Evolutionary conservation across 2,329 filamentous ascomycete species (phyloP), one percentile per base, ranked within the genome.

Genomic region (Penicillium sp.): DNA sequence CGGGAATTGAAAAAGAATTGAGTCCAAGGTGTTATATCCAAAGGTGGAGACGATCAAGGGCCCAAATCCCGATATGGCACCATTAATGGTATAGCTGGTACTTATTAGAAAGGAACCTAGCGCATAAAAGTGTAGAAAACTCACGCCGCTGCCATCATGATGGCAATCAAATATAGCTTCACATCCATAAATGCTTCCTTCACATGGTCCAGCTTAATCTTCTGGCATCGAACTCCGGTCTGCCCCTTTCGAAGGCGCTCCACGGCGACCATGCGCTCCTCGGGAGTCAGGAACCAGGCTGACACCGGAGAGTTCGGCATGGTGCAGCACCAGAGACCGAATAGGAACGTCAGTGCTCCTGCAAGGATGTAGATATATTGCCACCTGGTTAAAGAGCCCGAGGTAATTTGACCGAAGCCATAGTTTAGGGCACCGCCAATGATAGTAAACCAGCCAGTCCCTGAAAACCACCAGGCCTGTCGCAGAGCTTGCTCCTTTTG

Each of bases 1-100:
- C 0, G 89, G 89, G 52, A 91, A 90, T 61, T 91, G 88, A 65
- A 88, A 85, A 0, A 91, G 76, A 52, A 91, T 89, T 0, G 85
- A 82, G 26, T 87, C 77, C 1, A 87, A 77, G 0, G 82, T 79
- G 18, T 77, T 78, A 71, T 81, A 89, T 49, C 86, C 86, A 64
- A 90, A 90, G 0, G 86, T 89, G 1, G 80, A 84, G 1, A 90
- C 86, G 53, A 90, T 90, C 1, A 90, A 72, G 0, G 87, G 86
- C 0, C 87, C 87, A 63, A 90, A 90, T 1, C 86, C 86, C 29
- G 80, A 82, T 9, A 90, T 83, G 6, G 86, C 87, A 8, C 87
- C 87, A 61, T 90, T 90, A 54, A 89, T 82, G 0, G 85, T 88
- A 61, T 89, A 88, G 1, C 74, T 77, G 10, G 5, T 51, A 9